Conservation (phyloP, 1,139 yeast genomes). For the Diutina rugosa region DNA sequence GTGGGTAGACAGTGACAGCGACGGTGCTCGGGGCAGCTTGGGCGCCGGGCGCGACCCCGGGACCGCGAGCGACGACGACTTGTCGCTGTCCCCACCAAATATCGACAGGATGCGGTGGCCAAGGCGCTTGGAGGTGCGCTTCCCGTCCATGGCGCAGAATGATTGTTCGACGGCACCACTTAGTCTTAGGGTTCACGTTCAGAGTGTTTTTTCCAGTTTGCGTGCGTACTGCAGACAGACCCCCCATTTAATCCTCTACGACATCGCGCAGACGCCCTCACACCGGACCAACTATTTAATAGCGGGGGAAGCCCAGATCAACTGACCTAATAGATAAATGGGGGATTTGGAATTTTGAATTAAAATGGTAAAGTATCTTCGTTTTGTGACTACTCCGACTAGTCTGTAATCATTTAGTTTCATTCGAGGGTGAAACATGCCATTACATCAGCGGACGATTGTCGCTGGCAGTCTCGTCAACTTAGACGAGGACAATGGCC, state of each 20-base stretch:
- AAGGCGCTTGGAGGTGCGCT: slow-evolving; percentile 1
- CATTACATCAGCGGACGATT: too few relatives aligned
- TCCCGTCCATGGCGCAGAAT: background rate
- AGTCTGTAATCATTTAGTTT: too few relatives aligned
- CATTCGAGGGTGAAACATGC: too few relatives aligned
- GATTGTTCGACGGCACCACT: background rate
- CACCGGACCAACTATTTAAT: background rate
- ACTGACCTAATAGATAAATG: too few relatives aligned
- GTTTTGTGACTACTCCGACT: too few relatives aligned
- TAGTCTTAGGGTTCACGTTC: background rate
- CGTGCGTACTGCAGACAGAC: background rate
- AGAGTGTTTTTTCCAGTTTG: background rate
- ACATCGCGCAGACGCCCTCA: background rate
- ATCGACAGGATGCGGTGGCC: slow-evolving; percentile 1
- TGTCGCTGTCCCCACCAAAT: background rate
- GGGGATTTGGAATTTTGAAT: too few relatives aligned
- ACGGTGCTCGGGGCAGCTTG: background rate
- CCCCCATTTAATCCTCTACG: background rate
- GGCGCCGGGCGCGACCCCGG: background rate
- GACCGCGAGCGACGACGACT: background rate
- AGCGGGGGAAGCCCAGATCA: background rate
- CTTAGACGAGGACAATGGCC: too few relatives aligned
- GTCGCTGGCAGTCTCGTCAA: too few relatives aligned
- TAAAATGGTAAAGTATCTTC: too few relatives aligned
- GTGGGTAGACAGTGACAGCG: background rate